Percentiles rank a stretch among this genome's conserved stretches.
phyloP scores from a whole-genome alignment of 495 filamentous ascomycete genomes.

The Tuber brumale region DNA sequence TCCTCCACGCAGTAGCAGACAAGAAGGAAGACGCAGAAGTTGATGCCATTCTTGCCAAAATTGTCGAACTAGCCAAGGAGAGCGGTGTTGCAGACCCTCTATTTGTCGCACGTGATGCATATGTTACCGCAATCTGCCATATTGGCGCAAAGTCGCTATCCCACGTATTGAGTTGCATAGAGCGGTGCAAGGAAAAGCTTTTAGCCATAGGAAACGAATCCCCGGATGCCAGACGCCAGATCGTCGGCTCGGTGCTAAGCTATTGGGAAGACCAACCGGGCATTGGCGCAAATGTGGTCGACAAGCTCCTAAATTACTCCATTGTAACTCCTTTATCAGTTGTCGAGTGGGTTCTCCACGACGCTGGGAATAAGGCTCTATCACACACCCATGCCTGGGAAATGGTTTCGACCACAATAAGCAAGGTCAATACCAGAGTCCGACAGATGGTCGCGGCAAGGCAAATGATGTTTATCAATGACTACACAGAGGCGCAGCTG shows the following conservation, averaged over 20 bases:
- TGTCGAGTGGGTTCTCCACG: conserved; percentile 75
- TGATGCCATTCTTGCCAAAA: conserved; percentile 64
- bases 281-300: conserved; percentile 84
- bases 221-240: conserved; percentile 68
- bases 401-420: conserved; percentile 76
- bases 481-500: conserved; percentile 47
- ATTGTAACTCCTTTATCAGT: conserved; percentile 78
- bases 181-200: conserved; percentile 88
- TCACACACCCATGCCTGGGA: conserved; percentile 73
- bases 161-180: conserved; percentile 90
- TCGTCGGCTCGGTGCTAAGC: conserved; percentile 79
- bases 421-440: conserved; percentile 85
- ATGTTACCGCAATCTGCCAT: conserved; percentile 84
- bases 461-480: conserved; percentile 40
- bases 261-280: conserved; percentile 94
- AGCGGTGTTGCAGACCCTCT: conserved; percentile 59
- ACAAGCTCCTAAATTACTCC: conserved; percentile 96
- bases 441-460: conserved; percentile 67
- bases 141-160: conserved; percentile 92
- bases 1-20: conserved; percentile 68
- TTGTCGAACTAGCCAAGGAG: conserved; percentile 66
- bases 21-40: conserved; percentile 80
- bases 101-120: conserved; percentile 79
- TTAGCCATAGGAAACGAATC: conserved; percentile 68
- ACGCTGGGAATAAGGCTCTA: conserved; percentile 62